Evolutionary conservation across 2,329 filamentous ascomycete genomes (phyloP).

Genomic region (Colletotrichum sp.): DNA sequence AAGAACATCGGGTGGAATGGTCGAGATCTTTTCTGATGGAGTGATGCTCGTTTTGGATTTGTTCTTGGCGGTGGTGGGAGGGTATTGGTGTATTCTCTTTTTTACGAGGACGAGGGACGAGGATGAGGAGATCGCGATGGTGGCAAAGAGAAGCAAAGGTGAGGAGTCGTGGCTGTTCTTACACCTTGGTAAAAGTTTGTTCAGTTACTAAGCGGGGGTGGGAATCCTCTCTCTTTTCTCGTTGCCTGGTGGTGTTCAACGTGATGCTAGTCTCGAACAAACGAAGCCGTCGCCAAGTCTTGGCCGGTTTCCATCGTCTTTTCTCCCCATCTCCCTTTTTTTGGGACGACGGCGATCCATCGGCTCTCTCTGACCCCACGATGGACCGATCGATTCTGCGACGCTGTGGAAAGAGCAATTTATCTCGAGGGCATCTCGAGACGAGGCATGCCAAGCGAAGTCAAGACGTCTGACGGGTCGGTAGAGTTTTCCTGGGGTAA

Average conservation of each 20-base stretch:
- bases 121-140: not conserved
- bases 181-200: not conserved
- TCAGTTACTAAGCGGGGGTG: not conserved
- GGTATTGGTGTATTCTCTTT: not conserved
- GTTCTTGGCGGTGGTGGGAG: not conserved
- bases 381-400: not conserved
- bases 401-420: not conserved
- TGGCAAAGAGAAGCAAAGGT: not conserved
- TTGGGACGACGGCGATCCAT: not conserved
- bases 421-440: constrained; percentile 16
- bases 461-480: not conserved
- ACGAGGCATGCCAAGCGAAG: not conserved
- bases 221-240: not conserved
- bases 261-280: not conserved
- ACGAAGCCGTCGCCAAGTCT: not conserved
- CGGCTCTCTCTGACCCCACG: not conserved
- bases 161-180: not conserved
- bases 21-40: not conserved
- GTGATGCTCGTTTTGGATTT: not conserved
- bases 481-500: not conserved
- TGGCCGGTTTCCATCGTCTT: not conserved
- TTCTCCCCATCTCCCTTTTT: not conserved
- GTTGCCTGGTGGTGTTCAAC: not conserved
- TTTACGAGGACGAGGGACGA: not conserved
- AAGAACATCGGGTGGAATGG: not conserved